Conservation (phyloP, 1,284 basidiomycete species). For the Moesziomyces sp. region DNA sequence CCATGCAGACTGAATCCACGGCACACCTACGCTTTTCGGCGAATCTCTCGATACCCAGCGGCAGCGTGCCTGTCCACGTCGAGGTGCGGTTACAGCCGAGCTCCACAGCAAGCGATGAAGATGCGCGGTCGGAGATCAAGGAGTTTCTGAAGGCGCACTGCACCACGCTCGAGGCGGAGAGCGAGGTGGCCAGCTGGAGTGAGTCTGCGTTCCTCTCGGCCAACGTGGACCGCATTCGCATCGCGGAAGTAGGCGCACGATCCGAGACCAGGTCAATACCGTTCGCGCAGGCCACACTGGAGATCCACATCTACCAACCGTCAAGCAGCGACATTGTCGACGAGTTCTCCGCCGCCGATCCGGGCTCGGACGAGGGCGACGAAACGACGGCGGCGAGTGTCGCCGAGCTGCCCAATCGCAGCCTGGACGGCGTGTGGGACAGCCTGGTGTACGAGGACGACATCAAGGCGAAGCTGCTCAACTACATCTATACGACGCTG, state of each 20-base stretch:
- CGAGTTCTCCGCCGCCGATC: conserved; percentile 76
- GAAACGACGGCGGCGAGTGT: conserved; percentile 84
- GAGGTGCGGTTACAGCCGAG: conserved; percentile 30
- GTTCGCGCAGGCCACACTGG: conserved; percentile 30
- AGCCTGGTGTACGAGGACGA: conserved; percentile 87
- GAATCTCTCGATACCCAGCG: background rate
- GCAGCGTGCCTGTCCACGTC: conserved; percentile 27
- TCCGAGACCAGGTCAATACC: conserved; percentile 28
- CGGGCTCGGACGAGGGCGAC: conserved; percentile 72
- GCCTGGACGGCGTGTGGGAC: conserved; percentile 87
- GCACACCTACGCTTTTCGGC: conserved; percentile 3
- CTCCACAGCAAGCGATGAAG: conserved; percentile 27
- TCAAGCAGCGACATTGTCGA: conserved; percentile 78
- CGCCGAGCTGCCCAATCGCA: conserved; percentile 82
- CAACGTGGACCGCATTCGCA: conserved; percentile 81
- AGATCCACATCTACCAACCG: conserved; percentile 86
- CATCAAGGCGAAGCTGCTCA: conserved; percentile 86
- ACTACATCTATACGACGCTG: conserved; percentile 93
- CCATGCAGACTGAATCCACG: conserved; percentile 16
- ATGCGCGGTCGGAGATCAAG: conserved; percentile 6
- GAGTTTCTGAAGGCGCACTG: conserved; percentile 14
- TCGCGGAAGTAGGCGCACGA: conserved; percentile 72
- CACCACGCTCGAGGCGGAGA: conserved; percentile 73
- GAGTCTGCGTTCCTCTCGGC: conserved; percentile 74
- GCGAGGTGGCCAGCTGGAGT: conserved; percentile 77